Evolutionary conservation across 768 basidiomycete genomes (phyloP), one percentile per base, ranked within the genome.

Genomic region (Collybia sordida): DNA sequence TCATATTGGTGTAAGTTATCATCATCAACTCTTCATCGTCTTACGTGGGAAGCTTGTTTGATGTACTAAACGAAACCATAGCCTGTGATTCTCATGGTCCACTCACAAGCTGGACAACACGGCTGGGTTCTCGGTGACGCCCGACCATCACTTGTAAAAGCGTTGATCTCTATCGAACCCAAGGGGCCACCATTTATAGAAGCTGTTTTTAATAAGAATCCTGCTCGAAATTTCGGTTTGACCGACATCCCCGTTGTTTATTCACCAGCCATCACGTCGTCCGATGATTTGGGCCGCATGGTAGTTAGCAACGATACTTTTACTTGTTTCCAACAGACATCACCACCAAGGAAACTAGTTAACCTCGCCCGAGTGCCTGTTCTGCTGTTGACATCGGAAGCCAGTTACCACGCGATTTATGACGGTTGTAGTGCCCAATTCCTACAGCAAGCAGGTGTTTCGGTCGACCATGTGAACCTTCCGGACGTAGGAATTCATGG

Each of bases 71-170:
- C 31, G 6, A 6, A 35, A 2, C 27, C 25, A 50, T 56, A 80
- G 77, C 75, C 76, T 17, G 72, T 62, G 2, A 62, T 79, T 21
- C 53, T 81, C n/a, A 52, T 80, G 22, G 77, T 77, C 1, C 79
- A 81, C 56, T 80, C 79, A 1, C 78, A 80, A 53, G 68, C 76
- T 25, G 79, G 78, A 2, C 68, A 62, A 40, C 66, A 74, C 39
- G 78, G 77, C 19, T 81, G 79, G 79, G 59, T 72, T 19, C 58
- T 81, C 12, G 79, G 67, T 8, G 79, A 81, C 45, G 62, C 71
- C 3, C 65, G 76, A 21, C 79, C 79, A 1, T 57, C 60, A 17
- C 56, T 69, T 27, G 67, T 81, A 27, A 75, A 70, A 56, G 74
- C 71, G 11, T 78, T 81, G 19, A 62, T 80, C 22, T 70, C 78